Conservation (phyloP, 1,284 basidiomycete species). For the Marasmius tenuissimus region DNA sequence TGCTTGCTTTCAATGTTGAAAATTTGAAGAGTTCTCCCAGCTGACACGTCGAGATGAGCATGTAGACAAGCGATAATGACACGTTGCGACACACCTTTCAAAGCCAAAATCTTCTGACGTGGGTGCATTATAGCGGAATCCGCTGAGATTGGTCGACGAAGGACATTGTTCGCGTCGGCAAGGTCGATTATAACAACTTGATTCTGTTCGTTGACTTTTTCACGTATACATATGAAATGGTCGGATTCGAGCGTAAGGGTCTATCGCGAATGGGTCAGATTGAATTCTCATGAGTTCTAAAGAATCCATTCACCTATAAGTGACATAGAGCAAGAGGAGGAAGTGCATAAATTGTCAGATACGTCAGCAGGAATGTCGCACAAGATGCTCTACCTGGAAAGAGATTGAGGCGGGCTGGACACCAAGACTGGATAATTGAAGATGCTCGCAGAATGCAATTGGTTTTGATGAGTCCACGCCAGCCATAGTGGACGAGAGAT, state of each 20-base stretch:
- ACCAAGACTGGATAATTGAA: conserved; percentile 94
- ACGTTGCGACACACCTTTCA: conserved; percentile 69
- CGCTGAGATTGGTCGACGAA: conserved; percentile 93
- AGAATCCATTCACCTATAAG: conserved; percentile 16
- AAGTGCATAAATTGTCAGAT: conserved; percentile 4
- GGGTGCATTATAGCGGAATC: conserved; percentile 99
- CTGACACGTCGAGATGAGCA: conserved; percentile 38
- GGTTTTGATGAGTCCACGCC: conserved; percentile 61
- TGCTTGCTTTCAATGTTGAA: conserved; percentile 98
- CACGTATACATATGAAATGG: conserved; percentile 93
- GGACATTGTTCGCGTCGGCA: conserved; percentile 92
- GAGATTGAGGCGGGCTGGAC: conserved; percentile 96
- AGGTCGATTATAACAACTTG: conserved; percentile 98
- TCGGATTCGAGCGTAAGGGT: conserved; percentile 95
- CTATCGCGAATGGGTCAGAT: conserved; percentile 31
- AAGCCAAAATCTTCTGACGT: conserved; percentile 93
- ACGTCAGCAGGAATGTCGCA: neutral
- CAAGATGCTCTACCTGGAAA: conserved; percentile 74
- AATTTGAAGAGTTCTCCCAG: conserved; percentile 92
- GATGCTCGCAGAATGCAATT: conserved; percentile 82
- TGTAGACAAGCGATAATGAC: conserved; percentile 10
- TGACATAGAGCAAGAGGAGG: neutral
- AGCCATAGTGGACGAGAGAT: conserved; percentile 29
- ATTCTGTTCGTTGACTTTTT: conserved; percentile 88
- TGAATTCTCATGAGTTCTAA: conserved; percentile 8